Conservation (phyloP, 2,329 filamentous ascomycete species). For the Plectosphaerella plurivora region DNA sequence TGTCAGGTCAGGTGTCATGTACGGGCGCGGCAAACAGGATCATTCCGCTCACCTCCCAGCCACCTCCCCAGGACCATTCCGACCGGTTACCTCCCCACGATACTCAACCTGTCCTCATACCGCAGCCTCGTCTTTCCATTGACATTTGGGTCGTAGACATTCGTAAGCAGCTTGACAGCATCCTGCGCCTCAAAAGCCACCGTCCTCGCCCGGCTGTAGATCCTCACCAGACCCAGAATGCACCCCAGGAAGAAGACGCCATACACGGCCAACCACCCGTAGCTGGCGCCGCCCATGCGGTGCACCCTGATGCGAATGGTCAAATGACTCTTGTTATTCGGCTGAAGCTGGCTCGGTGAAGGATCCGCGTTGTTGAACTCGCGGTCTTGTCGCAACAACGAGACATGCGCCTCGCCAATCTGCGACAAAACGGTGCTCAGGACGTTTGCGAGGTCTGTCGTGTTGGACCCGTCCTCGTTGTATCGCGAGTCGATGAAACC, state of each 20-base stretch:
- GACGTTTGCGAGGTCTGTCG: neutral
- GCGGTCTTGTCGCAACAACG: neutral
- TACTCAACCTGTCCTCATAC: neutral
- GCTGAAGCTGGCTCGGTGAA: neutral
- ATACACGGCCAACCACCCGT: neutral
- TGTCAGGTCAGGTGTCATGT: too few species aligned
- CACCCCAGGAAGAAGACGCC: neutral
- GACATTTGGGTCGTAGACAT: neutral
- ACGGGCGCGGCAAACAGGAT: too few species aligned
- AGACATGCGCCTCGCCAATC: neutral
- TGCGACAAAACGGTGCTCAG: neutral
- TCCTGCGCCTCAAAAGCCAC: neutral
- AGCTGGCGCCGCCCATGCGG: neutral
- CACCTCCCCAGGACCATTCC: too few species aligned
- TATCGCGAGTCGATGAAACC: neutral
- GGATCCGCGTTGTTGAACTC: neutral
- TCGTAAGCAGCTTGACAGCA: neutral
- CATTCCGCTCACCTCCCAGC: too few species aligned
- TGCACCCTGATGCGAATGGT: neutral
- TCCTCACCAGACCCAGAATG: neutral
- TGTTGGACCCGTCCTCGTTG: neutral
- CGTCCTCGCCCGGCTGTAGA: neutral
- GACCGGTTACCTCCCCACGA: neutral
- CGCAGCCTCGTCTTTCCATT: neutral
- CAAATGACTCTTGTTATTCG: neutral